Conservation (phyloP, 345 rosid species). For the Capsella bursapastoris region DNA sequence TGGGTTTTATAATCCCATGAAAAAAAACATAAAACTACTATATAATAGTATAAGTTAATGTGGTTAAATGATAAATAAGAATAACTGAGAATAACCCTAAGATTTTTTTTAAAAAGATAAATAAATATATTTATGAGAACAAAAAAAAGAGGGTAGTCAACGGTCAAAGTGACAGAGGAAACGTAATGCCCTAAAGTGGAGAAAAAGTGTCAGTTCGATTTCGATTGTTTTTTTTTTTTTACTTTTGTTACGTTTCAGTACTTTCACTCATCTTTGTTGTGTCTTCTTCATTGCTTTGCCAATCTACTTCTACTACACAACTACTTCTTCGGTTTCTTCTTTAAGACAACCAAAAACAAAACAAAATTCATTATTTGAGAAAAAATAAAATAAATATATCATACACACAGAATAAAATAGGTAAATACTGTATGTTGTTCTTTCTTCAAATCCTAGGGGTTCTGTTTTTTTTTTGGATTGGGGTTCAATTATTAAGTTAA, state of each 20-base stretch:
- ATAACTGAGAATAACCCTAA: too few species aligned
- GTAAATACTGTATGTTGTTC: conserved; percentile 4
- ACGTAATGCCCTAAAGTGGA: conserved; percentile 43
- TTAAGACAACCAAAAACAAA: background rate
- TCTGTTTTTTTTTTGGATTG: background rate
- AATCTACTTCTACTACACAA: conserved; percentile 19
- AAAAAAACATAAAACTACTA: too few species aligned
- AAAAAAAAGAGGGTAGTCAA: conserved; percentile 31
- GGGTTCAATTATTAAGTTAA: background rate
- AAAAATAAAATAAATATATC: too few species aligned
- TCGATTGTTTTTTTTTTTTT: background rate
- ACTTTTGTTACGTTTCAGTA: conserved; percentile 17
- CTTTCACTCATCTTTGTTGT: conserved; percentile 11
- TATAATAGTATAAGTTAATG: background rate
- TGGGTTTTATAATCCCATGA: background rate
- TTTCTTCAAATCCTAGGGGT: background rate
- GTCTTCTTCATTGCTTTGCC: conserved; percentile 4
- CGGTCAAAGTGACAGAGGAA: conserved; percentile 49
- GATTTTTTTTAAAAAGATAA: background rate
- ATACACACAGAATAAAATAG: background rate
- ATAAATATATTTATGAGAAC: background rate
- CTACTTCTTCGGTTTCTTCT: conserved; percentile 34
- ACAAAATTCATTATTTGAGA: too few species aligned
- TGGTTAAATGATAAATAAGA: background rate
- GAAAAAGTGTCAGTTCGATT: conserved; percentile 38